Evolutionary conservation across 2,329 filamentous ascomycete species (phyloP).

Genomic region (Leptoxyphium fumago): DNA sequence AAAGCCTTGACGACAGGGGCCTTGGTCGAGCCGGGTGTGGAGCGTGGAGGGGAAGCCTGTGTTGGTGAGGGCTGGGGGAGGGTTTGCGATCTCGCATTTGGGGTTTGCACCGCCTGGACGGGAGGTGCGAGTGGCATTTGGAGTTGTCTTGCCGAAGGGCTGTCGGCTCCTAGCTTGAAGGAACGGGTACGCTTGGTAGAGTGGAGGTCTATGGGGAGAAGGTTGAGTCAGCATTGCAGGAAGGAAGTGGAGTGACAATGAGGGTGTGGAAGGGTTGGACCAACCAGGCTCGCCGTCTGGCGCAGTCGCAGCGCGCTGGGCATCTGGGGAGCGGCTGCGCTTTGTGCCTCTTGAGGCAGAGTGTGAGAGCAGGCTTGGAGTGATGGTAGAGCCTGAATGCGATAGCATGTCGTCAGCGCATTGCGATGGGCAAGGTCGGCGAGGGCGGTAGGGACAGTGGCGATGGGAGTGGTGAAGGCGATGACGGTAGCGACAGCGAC

Average conservation of each 20-base stretch:
- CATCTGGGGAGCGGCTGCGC: conserved; percentile 62
- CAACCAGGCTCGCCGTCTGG: conserved; percentile 49
- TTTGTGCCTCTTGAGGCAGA: conserved; percentile 56
- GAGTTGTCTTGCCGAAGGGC: conserved; percentile 15
- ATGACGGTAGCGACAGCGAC: not conserved
- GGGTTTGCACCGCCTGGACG: conserved; percentile 34
- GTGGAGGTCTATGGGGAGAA: not conserved
- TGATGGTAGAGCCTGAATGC: not conserved
- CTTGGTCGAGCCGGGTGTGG: conserved; percentile 57
- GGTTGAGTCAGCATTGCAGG: not conserved
- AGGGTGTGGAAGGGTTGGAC: conserved; percentile 42
- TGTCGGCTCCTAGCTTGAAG: conserved; percentile 5
- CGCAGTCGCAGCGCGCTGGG: conserved; percentile 26
- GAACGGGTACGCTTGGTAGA: conserved; percentile 15
- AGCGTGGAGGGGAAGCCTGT: conserved; percentile 55
- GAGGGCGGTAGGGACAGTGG: not conserved
- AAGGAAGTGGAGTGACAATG: conserved; percentile 8
- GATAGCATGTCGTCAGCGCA: not conserved
- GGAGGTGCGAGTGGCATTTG: conserved; percentile 36
- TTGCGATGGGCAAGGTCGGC: not conserved
- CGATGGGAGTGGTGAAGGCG: not conserved
- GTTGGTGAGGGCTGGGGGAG: conserved; percentile 38
- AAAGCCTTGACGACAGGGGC: conserved; percentile 73
- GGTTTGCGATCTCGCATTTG: conserved; percentile 36
- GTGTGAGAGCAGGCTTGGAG: conserved; percentile 20